Base-by-base conservation (phyloP, 805 yeast species). In the Nakazawaea ishiwadae region DNA sequence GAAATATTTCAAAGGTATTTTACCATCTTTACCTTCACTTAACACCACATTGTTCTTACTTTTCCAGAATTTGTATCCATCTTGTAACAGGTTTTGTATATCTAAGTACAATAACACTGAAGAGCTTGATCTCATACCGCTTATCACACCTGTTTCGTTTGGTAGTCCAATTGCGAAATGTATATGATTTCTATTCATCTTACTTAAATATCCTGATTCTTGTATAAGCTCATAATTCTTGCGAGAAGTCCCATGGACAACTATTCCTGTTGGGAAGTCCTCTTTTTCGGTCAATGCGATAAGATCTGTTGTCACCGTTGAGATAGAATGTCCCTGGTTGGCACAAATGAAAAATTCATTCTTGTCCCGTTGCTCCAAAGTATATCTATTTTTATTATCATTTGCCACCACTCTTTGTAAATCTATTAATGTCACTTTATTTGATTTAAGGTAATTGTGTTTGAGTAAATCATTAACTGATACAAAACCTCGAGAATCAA, bases 251-350 rank as follows among this genome's bases (percentile, higher is more conserved):
- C 98, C 98, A 58, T 93, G 99, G 5, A 40, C 32, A 15, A 87
- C 79, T 3, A 88, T 71, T 2, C 59, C 55, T 0, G 48, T 30
- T 0, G 85, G 93, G 35, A 77, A 65, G 4, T 71, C 66, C 0
- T 58, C 64, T 1, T 32, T 37, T 15, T 56, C 46, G n/a, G 53
- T 52, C 34, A 79, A 52, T 28, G 55, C 65, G 35, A 40, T 55
- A 21, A 77, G 58, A 21, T 71, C 68, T 12, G 72, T 69, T 16
- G 65, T 71, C 21, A 67, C 65, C 1, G 61, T 59, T 26, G 58
- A 55, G 4, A 91, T 62, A 0, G 95, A 79, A 59, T 93, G 99
- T 4, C 99, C 99, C 60, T 93, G 99, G 39, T 82, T 81, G 3
- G 99, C 98, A 55, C 97, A 77, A n/a, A 91, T 76, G 27, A 35